phyloP scores from a whole-genome alignment of 805 yeast genomes.

The Candida arabinofermentans region DNA sequence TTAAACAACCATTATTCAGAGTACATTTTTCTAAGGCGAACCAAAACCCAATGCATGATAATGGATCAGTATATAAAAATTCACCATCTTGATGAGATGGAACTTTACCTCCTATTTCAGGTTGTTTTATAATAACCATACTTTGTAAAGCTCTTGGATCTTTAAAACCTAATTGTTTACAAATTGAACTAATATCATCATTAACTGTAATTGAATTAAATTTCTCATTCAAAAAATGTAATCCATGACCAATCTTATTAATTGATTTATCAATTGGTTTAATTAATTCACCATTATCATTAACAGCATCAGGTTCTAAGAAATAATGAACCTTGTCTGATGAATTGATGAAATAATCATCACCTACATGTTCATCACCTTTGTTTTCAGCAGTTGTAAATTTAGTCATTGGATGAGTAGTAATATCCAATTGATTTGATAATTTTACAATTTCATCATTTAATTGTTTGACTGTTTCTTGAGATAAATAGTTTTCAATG shows the following conservation, averaged over 20 bases:
- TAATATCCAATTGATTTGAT: slow-evolving; percentile 45
- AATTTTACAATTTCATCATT: slow-evolving; percentile 41
- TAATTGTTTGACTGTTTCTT: slow-evolving; percentile 37
- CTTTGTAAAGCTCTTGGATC: slow-evolving; percentile 75
- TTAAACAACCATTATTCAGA: slow-evolving; percentile 60
- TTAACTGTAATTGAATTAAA: slow-evolving; percentile 51
- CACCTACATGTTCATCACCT: slow-evolving; percentile 62
- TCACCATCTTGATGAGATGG: slow-evolving; percentile 77
- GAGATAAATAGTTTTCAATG: slow-evolving; percentile 49
- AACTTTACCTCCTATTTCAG: slow-evolving; percentile 66
- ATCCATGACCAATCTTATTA: slow-evolving; percentile 77
- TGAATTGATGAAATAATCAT: slow-evolving; percentile 64
- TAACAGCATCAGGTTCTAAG: slow-evolving; percentile 69
- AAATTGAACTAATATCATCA: slow-evolving; percentile 46
- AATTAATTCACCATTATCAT: slow-evolving; percentile 44
- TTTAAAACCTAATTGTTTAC: slow-evolving; percentile 44
- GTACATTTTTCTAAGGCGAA: slow-evolving; percentile 76
- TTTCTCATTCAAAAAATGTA: slow-evolving; percentile 53
- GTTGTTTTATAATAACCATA: slow-evolving; percentile 78
- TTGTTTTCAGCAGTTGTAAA: slow-evolving; percentile 53
- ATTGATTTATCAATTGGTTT: slow-evolving; percentile 54
- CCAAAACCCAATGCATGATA: slow-evolving; percentile 76
- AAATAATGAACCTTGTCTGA: slow-evolving; percentile 67
- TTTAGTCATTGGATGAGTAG: slow-evolving; percentile 62
- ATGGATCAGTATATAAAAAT: slow-evolving; percentile 69